Base-by-base conservation (phyloP, 2,329 filamentous ascomycete species). In the Teratosphaeria destructans region DNA sequence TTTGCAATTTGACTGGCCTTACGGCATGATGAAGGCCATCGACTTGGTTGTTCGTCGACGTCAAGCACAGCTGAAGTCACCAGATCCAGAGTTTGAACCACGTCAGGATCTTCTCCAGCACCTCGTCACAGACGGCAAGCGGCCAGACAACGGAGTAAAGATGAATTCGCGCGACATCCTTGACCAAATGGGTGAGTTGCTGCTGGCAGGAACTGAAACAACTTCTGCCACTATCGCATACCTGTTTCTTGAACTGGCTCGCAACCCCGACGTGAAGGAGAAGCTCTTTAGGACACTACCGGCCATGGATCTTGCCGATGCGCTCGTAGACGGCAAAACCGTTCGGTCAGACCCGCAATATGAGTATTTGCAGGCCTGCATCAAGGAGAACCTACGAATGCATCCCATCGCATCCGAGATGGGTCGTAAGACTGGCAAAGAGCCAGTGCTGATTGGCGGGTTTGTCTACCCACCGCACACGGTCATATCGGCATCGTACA, bases 381-480 rank as follows among this genome's bases (percentile, higher is more conserved):
- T 47, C 16, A 14, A 47, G n/a, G 43, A 47, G 43, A 47, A 47
- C 43, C 43, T 47, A n/a, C 43, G 43, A 19, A 47, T 47, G 43
- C 43, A 47, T 47, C 43, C 43, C 43, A 47, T 47, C 4, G 43
- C 43, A 47, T 47, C 43, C 7, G 43, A 47, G 43, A 47, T 47
- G 43, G 43, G 43, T n/a, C 43, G 43, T 7, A 47, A 47, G n/a
- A 47, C 43, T 7, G 43, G 43, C 43, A 47, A 47, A 7, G 43
- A 47, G 4, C 43, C 43, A 16, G 43, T 47, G 14, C 14, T 47
- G 14, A 12, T 57, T 4, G 55, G 37, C 14, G 55, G 35, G 35
- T 49, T 49, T 52, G 63, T 57, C n/a, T 58, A 59, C 5, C 61
- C 58, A 26, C 62, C 43, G 27, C 60, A 61, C n/a, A 62, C 57